phyloP scores from a whole-genome alignment of 225 moss, liverwort and hornwort species.

The Asterella californica region DNA sequence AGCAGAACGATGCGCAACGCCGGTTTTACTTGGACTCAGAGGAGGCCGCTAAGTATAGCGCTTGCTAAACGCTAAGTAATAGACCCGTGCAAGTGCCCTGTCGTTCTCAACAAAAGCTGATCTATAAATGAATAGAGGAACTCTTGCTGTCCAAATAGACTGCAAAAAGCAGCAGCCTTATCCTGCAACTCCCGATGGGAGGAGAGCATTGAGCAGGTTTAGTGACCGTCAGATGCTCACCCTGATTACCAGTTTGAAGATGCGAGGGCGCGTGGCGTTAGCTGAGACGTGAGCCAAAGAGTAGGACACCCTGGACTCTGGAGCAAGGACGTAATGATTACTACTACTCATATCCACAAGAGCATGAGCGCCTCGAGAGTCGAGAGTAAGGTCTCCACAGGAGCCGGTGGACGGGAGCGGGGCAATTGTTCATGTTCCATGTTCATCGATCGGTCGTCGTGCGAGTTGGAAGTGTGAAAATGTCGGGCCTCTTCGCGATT shows the following conservation, averaged over 20 bases:
- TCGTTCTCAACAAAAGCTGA: no score
- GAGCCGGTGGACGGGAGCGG: background rate
- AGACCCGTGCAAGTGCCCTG: no score
- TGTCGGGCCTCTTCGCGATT: conserved; percentile 22
- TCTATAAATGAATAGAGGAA: background rate
- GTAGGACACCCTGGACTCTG: background rate
- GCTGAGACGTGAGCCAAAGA: background rate
- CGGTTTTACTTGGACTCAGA: no score
- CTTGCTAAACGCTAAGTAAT: no score
- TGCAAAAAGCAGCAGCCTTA: conserved; percentile 12
- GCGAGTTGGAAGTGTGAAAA: background rate
- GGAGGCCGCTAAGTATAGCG: no score
- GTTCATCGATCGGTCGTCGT: background rate
- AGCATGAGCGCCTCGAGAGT: background rate
- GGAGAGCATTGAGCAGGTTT: background rate
- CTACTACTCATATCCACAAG: background rate
- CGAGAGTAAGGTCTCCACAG: background rate
- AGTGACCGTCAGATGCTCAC: background rate
- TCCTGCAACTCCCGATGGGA: conserved; percentile 4
- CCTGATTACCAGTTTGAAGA: background rate
- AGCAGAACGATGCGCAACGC: no score
- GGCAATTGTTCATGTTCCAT: background rate
- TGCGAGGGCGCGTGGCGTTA: background rate
- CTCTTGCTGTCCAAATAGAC: background rate
- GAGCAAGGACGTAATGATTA: background rate